These are phyloP conservation scores for Hanseniaspora sp. DNA, from an alignment of 1,139 yeast species.

Conservation along the genomic window DNA sequence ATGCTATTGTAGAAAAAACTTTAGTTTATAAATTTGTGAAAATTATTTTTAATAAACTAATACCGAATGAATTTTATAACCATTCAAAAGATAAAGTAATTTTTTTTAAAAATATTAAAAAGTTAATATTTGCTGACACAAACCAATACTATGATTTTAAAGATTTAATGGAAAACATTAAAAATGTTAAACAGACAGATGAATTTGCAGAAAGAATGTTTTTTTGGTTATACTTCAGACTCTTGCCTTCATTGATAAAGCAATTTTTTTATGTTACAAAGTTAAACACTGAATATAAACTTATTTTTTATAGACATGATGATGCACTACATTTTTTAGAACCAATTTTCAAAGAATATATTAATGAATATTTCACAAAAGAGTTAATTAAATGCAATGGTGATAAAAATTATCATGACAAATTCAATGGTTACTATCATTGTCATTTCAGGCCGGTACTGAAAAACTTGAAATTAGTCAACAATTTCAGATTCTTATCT, in stretches of 20 bases:
- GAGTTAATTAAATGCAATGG: constrained; percentile 16
- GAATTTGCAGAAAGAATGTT: not conserved
- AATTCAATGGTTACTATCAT: constrained; percentile 17
- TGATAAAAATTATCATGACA: not conserved
- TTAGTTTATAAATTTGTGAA: not conserved
- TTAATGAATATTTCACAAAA: constrained; percentile 29
- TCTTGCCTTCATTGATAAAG: constrained; percentile 41
- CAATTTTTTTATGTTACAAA: constrained; percentile 62
- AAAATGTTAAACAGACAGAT: not conserved
- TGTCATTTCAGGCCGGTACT: constrained; percentile 6
- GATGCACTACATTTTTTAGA: constrained; percentile 44
- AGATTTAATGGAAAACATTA: not conserved
- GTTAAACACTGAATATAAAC: constrained; percentile 33
- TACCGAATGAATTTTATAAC: not conserved
- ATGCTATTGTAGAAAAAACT: not conserved
- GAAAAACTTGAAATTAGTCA: constrained; percentile 36
- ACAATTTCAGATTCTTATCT: constrained; percentile 50
- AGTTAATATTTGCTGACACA: not conserved
- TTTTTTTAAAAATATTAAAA: not conserved
- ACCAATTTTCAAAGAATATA: constrained; percentile 36
- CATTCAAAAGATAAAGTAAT: not conserved
- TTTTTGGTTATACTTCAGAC: constrained; percentile 45
- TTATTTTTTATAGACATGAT: constrained; percentile 47
- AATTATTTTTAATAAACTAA: not conserved
- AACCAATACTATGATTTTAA: not conserved